These are phyloP conservation scores for Sindora glabra DNA, from an alignment of 306 rosid species.

Conservation along the genomic window DNA sequence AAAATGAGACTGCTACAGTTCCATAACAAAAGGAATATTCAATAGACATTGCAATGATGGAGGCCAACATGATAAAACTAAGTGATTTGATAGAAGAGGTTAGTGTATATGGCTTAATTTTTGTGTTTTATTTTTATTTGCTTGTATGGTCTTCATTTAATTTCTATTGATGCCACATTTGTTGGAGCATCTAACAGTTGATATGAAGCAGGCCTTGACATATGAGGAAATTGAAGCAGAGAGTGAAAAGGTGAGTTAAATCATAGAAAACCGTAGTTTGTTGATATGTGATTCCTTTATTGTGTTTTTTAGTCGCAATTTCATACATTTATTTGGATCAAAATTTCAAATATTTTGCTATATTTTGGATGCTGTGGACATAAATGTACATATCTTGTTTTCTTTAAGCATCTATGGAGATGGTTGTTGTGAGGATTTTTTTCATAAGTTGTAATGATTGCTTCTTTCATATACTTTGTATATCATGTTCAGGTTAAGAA, in stretches of 20 bases:
- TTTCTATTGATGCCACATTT: not conserved
- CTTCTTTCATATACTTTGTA: not conserved
- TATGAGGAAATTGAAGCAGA: conserved; percentile 97
- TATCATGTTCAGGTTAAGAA: not conserved
- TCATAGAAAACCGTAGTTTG: conserved; percentile 1
- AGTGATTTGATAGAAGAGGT: conserved; percentile 78
- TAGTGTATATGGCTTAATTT: conserved; percentile 16
- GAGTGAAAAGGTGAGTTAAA: conserved; percentile 74
- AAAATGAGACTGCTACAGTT: conserved; percentile 44
- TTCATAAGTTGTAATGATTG: not conserved
- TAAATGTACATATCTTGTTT: conserved; percentile 10
- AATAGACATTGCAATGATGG: conserved; percentile 72
- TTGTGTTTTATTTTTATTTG: not conserved
- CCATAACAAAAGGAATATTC: conserved; percentile 41
- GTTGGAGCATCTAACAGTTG: conserved; percentile 17
- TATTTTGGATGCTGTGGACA: too few relatives aligned
- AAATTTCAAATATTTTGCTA: too few relatives aligned
- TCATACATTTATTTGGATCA: not conserved
- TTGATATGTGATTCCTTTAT: not conserved
- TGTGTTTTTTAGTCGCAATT: not conserved
- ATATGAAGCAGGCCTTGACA: conserved; percentile 91
- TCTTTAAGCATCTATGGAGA: not conserved
- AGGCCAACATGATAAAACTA: conserved; percentile 60
- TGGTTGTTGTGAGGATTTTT: not conserved
- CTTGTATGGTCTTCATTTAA: not conserved